Base-by-base conservation (phyloP, 306 rosid genomes). In the Glycine latifolia region DNA sequence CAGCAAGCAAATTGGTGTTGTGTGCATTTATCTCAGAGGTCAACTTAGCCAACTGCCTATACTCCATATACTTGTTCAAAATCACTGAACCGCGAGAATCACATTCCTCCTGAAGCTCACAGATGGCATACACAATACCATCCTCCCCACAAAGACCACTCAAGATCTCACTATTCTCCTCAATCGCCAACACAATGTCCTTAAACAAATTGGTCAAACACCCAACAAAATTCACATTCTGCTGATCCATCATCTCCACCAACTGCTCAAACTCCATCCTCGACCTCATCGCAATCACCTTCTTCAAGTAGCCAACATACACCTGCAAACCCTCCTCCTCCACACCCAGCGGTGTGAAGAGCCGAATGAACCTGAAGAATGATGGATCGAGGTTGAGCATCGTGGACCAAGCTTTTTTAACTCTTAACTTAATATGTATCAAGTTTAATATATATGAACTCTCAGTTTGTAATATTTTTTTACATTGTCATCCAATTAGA, bases 41-140 rank as follows among this genome's bases (percentile, higher is more conserved):
- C 76, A 95, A 77, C 82, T 83, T 90, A 2, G 92, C 81, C 87
- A 95, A 85, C 82, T 82, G 93, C 88, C 98, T 88, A 44, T 90
- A 93, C 68, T 95, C 99, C 98, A 95, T 89, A 56, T 91, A 95
- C 87, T 95, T 95, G 89, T 91, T 95, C 91, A 95, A 85, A 49
- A 90, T 87, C 84, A 87, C 86, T 70, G 92, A 85, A 85, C 99
- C 98, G 26, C 97, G 85, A 2, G 93, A 86, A 68, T 95, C 98
- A 81, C 98, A 95, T 79, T 93, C 99, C 89, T 93, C 99, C 65
- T 95, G 99, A 58, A 95, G 98, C 87, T 95, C 99, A 49, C 97
- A 93, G 54, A 95, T 92, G 1, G 98, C 97, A 52, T 95, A 95
- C 7, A 91, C 99, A 71, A 95, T 83, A 7, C 99, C 99, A 84